Evolutionary conservation across 164 flowering plant species (phyloP).

Genomic region (Berberis vulgaris): DNA sequence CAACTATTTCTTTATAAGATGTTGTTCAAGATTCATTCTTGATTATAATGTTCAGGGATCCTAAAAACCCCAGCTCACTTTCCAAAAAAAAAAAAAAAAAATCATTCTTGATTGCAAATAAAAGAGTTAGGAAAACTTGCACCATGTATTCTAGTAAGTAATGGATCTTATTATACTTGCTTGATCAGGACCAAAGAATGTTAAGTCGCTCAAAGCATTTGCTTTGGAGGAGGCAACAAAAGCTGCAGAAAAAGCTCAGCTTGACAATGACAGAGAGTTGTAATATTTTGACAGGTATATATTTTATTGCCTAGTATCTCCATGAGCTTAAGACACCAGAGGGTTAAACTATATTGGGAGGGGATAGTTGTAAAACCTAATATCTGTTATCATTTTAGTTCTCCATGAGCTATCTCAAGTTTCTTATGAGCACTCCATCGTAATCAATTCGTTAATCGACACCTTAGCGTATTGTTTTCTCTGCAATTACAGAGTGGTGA

Average conservation of each 20-base stretch:
- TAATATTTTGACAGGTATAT: constrained; percentile 20
- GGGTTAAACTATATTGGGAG: too few species aligned
- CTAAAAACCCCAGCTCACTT: too few species aligned
- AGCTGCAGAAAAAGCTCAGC: constrained; percentile 57
- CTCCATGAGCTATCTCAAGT: too few species aligned
- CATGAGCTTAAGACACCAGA: too few species aligned
- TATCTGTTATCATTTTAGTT: too few species aligned
- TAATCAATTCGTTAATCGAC: too few species aligned
- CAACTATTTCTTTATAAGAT: neutral
- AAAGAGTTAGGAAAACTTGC: neutral
- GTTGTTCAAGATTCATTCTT: neutral
- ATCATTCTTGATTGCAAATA: neutral
- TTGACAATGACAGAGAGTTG: constrained; percentile 47
- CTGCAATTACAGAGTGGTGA: too few species aligned
- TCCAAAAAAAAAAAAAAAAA: too few species aligned
- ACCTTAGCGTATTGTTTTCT: too few species aligned
- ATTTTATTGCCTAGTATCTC: too few species aligned
- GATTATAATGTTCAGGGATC: neutral
- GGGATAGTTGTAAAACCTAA: too few species aligned
- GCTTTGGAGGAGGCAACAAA: constrained; percentile 76
- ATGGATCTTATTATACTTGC: neutral
- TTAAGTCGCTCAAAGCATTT: constrained; percentile 69
- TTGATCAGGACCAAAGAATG: constrained; percentile 56
- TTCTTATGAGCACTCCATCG: too few species aligned
- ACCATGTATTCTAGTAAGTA: neutral